Evolutionary conservation across 2,329 filamentous ascomycete species (phyloP).

Genomic region (Macrophomina tecta): DNA sequence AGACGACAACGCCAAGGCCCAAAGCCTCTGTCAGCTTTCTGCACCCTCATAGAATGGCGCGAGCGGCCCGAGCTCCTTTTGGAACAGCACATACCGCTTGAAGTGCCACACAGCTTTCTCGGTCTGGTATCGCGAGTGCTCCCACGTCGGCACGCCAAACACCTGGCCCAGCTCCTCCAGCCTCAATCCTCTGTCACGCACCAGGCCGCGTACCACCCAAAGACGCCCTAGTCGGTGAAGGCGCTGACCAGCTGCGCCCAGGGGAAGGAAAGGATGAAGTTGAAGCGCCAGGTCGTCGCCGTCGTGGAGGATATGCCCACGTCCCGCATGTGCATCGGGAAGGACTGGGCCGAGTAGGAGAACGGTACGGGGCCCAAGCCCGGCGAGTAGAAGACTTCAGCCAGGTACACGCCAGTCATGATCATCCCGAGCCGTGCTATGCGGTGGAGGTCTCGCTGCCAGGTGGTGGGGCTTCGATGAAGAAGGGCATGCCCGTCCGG

Average conservation of each 20-base stretch:
- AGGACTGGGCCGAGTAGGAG: constrained; percentile 51
- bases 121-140: constrained; percentile 36
- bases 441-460: constrained; percentile 32
- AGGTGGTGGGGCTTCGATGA: constrained; percentile 36
- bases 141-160: constrained; percentile 56
- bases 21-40: background rate
- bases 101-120: constrained; percentile 45
- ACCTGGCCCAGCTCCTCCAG: constrained; percentile 55
- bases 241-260: constrained; percentile 58
- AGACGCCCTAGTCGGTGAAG: constrained; percentile 58
- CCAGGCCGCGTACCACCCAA: constrained; percentile 63
- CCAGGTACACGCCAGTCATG: constrained; percentile 55
- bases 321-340: constrained; percentile 53
- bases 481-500: constrained; percentile 52
- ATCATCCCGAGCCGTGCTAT: constrained; percentile 39
- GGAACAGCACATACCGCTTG: constrained; percentile 39
- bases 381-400: constrained; percentile 58
- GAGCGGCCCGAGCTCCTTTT: constrained; percentile 27
- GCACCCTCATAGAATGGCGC: constrained; percentile 1
- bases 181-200: constrained; percentile 51
- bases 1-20: too few species aligned
- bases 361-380: constrained; percentile 50
- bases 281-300: constrained; percentile 64
- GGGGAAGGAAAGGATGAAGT: constrained; percentile 58
- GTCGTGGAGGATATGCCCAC: constrained; percentile 53